A percentile compares a stretch with the other conserved stretches of the same genome.
Conservation (phyloP, 306 rosid genomes). For the Geum urbanum region DNA sequence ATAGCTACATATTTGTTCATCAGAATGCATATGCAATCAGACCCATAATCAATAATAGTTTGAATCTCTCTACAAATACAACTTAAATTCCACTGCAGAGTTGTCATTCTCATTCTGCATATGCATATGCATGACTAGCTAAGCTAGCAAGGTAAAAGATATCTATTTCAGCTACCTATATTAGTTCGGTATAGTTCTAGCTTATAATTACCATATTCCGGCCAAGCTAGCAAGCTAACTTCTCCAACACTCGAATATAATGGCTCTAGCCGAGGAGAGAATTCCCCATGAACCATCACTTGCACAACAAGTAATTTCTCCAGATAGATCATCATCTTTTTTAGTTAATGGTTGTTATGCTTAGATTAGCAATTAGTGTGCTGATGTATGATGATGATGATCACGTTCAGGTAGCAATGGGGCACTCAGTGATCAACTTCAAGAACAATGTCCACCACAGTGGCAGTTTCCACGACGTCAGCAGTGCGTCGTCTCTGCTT, state of each 20-base stretch:
- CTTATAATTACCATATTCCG: neutral
- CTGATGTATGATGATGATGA: constrained; percentile 21
- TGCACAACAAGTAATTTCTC: constrained; percentile 15
- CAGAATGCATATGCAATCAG: constrained; percentile 10
- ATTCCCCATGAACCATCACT: constrained; percentile 25
- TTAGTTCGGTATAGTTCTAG: no score
- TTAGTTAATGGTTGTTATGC: constrained; percentile 18
- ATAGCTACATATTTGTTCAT: neutral
- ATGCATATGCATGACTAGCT: constrained; percentile 19
- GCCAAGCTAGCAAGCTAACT: neutral
- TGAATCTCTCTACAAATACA: constrained; percentile 45
- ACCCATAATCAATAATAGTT: constrained; percentile 30
- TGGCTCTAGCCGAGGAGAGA: constrained; percentile 50
- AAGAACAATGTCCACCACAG: constrained; percentile 32
- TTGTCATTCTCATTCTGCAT: constrained; percentile 20
- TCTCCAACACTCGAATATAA: neutral
- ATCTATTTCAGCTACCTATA: constrained; percentile 7
- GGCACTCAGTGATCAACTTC: constrained; percentile 57
- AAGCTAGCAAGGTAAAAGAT: no score
- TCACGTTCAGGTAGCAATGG: constrained; percentile 17
- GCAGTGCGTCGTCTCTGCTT: constrained; percentile 40
- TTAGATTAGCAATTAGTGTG: constrained; percentile 9
- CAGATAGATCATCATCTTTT: constrained; percentile 10
- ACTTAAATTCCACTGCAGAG: constrained; percentile 8
- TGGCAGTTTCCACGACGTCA: constrained; percentile 25